Evolutionary conservation across 1,284 basidiomycete species (phyloP), one percentile per base, ranked within the genome.

Genomic region (Ceratobasidium sp.): DNA sequence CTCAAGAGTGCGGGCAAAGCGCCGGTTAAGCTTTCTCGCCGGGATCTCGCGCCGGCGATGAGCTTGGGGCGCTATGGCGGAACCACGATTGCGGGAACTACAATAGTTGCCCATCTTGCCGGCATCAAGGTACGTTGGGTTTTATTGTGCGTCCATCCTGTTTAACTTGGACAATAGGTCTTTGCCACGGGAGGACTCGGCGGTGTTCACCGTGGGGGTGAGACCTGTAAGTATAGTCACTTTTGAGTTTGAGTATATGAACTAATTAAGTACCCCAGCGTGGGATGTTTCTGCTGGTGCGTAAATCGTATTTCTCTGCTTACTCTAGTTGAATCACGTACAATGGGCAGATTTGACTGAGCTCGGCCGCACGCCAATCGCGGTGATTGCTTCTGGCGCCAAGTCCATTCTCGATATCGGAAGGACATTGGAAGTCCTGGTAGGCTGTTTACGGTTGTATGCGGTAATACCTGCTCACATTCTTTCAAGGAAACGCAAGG

Each of bases 401-500:
- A 99, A 99, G 77, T 95, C 92, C 0, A 98, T 99, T 73, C 80
- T 99, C 60, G 96, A 98, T 78, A 96, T 99, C 72, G 92, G 92
- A 67, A 77, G 82, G 74, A 98, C 97, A 8, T 83, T 99, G 49
- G 97, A 99, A 80, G 96, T 96, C 75, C 85, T 99, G 72, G 91
- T 92, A 73, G 64, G 84, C 73, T 32, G 1, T n/a, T 13, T 35
- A 43, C 17, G 10, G 8, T 56, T 15, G 6, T 58, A 5, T 47
- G 10, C 45, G 22, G 10, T 12, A 47, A 22, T 12, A 8, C 22
- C 25, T 50, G 31, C 32, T 25, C 10, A 38, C 38, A 35, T 43
- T 12, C 32, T 8, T 5, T 57, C 10, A 73, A 95, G 93, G 97
- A 99, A 86, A 98, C 97, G 0, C 86, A 96, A 56, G 97, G 97